These are phyloP conservation scores for Exophiala calicioides DNA, from an alignment of 2,329 filamentous ascomycete genomes.

Conservation along the genomic window DNA sequence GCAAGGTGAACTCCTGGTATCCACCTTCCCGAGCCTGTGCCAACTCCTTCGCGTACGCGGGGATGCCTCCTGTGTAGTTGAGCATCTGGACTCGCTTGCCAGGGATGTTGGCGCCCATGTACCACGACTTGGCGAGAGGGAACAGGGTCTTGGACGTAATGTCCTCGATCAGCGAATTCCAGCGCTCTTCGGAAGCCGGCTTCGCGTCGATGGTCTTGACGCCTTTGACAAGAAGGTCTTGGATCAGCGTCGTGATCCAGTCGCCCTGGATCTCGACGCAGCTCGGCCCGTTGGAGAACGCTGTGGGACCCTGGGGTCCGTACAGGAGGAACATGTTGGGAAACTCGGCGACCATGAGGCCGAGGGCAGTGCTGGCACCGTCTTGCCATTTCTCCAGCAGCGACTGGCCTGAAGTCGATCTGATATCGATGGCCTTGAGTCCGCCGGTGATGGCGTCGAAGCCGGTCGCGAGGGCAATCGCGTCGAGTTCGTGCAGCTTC, in stretches of 20 bases:
- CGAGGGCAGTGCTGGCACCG: slow-evolving; percentile 42
- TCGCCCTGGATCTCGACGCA: slow-evolving; percentile 57
- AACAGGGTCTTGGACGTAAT: not conserved
- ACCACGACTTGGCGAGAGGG: slow-evolving; percentile 29
- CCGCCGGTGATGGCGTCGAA: slow-evolving; percentile 46
- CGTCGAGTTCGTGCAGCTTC: slow-evolving; percentile 38
- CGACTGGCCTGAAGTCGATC: slow-evolving; percentile 37
- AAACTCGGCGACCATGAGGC: slow-evolving; percentile 41
- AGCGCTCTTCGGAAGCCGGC: slow-evolving; percentile 35
- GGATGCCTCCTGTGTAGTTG: slow-evolving; percentile 25
- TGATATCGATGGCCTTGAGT: slow-evolving; percentile 43
- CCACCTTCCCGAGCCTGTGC: too few species aligned
- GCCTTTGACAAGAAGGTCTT: not conserved
- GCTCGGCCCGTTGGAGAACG: slow-evolving; percentile 56
- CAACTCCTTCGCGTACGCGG: too few species aligned
- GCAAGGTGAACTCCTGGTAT: too few species aligned
- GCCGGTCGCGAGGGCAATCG: slow-evolving; percentile 43
- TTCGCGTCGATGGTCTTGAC: slow-evolving; percentile 51
- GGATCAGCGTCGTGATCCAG: slow-evolving; percentile 39
- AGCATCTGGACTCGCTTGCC: slow-evolving; percentile 55
- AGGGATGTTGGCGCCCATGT: slow-evolving; percentile 57
- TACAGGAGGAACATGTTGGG: slow-evolving; percentile 56
- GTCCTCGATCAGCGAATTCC: slow-evolving; percentile 35
- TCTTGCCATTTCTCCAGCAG: slow-evolving; percentile 39
- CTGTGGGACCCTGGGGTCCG: slow-evolving; percentile 46